Percentiles rank a stretch among this genome's conserved stretches.
Evolutionary conservation across 768 basidiomycete genomes (phyloP).

Genomic region (Hebeloma cylindrosporum): DNA sequence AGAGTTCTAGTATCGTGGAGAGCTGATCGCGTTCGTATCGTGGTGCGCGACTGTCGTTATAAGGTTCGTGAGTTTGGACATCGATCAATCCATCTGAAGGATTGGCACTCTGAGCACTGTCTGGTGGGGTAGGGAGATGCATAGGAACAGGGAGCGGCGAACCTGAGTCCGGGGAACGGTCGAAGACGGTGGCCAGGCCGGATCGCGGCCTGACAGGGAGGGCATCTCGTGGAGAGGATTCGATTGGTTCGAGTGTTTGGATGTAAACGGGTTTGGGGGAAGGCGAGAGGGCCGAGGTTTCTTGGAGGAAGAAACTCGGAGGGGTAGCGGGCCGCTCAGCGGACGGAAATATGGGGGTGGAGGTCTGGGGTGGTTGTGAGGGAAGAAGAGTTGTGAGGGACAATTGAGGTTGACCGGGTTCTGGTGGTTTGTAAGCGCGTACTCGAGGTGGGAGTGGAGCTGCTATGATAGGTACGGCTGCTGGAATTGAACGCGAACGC

Average conservation of each 20-base stretch:
- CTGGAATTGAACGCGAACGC: slow-evolving; percentile 22
- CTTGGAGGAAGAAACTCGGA: slow-evolving; percentile 41
- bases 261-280: slow-evolving; percentile 33
- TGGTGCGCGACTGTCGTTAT: slow-evolving; percentile 18
- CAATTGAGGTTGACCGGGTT: slow-evolving; percentile 12
- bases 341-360: slow-evolving; percentile 21
- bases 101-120: slow-evolving; percentile 28
- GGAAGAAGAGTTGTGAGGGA: slow-evolving; percentile 22
- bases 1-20: slow-evolving; percentile 32
- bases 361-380: slow-evolving; percentile 15
- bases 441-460: slow-evolving; percentile 31
- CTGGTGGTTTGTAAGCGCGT: slow-evolving; percentile 29
- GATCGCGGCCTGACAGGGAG: slow-evolving; percentile 32
- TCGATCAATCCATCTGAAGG: slow-evolving; percentile 29
- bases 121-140: slow-evolving; percentile 39
- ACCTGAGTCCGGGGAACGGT: slow-evolving; percentile 25
- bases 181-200: slow-evolving; percentile 29
- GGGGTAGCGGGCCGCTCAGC: slow-evolving; percentile 37
- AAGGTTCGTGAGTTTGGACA: slow-evolving; percentile 17
- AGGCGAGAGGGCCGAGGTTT: slow-evolving; percentile 25
- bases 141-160: slow-evolving; percentile 29
- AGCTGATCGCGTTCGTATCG: slow-evolving; percentile 26
- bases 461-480: slow-evolving; percentile 17
- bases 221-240: slow-evolving; percentile 17
- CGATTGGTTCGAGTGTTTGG: slow-evolving; percentile 19